Percentiles rank a stretch among this genome's conserved stretches.
phyloP scores from a whole-genome alignment of 2,329 filamentous ascomycete genomes.

The Aspergillus sp. region DNA sequence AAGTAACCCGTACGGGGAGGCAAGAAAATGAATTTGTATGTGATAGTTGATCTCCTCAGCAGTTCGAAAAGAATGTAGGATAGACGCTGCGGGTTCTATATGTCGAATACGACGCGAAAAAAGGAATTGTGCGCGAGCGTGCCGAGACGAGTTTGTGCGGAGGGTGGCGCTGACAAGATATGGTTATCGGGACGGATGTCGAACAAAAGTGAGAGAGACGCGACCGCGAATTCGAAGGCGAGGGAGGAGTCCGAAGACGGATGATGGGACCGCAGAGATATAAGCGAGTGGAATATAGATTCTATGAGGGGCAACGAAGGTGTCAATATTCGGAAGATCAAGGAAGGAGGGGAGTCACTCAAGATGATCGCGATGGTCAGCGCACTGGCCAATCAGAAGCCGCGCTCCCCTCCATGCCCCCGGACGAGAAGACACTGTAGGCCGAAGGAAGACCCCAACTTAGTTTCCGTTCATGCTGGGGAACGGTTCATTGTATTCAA shows the following conservation, averaged over 20 bases:
- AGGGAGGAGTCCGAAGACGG: background rate
- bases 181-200: slow-evolving; percentile 9
- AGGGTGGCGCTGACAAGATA: slow-evolving; percentile 16
- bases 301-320: background rate
- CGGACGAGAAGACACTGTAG: slow-evolving; percentile 22
- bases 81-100: background rate
- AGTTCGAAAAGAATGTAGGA: background rate
- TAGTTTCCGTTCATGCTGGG: background rate
- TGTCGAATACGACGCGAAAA: background rate
- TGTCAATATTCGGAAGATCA: background rate
- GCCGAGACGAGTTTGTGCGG: background rate
- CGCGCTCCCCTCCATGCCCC: slow-evolving; percentile 31
- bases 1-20: slow-evolving; percentile 2
- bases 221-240: slow-evolving; percentile 7
- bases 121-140: background rate
- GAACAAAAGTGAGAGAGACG: slow-evolving; percentile 4
- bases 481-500: no score
- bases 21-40: slow-evolving; percentile 12
- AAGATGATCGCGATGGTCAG: background rate
- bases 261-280: background rate
- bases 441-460: background rate
- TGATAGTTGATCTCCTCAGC: slow-evolving; percentile 5
- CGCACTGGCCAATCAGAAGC: slow-evolving; percentile 27
- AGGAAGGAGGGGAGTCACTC: slow-evolving; percentile 1
- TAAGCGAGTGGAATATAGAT: background rate